phyloP scores from a whole-genome alignment of 2,329 filamentous ascomycete species.

The Daldinia sp. region DNA sequence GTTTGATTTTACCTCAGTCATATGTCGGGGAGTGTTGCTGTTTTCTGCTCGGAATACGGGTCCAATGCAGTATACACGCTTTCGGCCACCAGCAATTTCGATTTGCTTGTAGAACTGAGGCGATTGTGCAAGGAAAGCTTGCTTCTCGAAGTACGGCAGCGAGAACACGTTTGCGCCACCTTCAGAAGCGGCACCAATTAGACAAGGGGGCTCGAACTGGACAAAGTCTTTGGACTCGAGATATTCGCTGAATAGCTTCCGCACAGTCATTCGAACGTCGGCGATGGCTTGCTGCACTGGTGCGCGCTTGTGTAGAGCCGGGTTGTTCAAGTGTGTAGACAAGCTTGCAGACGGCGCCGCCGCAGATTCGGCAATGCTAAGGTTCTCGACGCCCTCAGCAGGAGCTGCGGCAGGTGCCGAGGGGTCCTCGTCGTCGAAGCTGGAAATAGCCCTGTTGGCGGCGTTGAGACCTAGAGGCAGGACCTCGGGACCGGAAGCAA shows the following conservation, averaged over 20 bases:
- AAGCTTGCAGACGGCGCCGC: slow-evolving; percentile 77
- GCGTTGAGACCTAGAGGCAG: slow-evolving; percentile 66
- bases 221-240: slow-evolving; percentile 78
- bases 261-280: slow-evolving; percentile 64
- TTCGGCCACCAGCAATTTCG: slow-evolving; percentile 79
- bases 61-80: slow-evolving; percentile 80
- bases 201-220: slow-evolving; percentile 86
- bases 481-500: slow-evolving; percentile 68
- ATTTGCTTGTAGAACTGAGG: slow-evolving; percentile 91
- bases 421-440: slow-evolving; percentile 66
- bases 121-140: slow-evolving; percentile 81
- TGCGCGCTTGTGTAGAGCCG: slow-evolving; percentile 89
- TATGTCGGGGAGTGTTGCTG: slow-evolving; percentile 82
- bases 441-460: slow-evolving; percentile 63
- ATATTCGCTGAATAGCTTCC: slow-evolving; percentile 79
- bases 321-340: slow-evolving; percentile 87
- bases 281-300: slow-evolving; percentile 86
- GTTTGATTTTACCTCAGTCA: slow-evolving; percentile 77
- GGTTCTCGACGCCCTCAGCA: slow-evolving; percentile 52
- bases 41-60: slow-evolving; percentile 89
- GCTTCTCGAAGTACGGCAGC: slow-evolving; percentile 86
- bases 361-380: slow-evolving; percentile 48
- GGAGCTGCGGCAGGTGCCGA: slow-evolving; percentile 39
- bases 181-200: slow-evolving; percentile 90
- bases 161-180: slow-evolving; percentile 92